Base-by-base conservation (phyloP, 371 early-diverging fungal species). In the Syncephalastrum racemosum region DNA sequence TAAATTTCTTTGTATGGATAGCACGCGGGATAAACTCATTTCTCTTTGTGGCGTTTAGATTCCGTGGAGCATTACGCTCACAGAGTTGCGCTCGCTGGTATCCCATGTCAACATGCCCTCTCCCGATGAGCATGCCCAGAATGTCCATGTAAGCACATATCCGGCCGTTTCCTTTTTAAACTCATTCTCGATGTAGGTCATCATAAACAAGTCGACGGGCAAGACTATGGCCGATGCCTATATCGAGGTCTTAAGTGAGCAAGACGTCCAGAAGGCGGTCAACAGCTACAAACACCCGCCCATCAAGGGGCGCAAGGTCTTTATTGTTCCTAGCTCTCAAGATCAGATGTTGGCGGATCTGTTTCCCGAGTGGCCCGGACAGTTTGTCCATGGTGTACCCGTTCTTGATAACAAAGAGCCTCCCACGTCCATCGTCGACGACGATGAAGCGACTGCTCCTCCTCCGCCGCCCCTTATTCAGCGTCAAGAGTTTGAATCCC, bases 351-450 rank as follows among this genome's bases (percentile, higher is more conserved):
- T 81, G 59, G 56, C 59, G 10, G 70, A 77, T 4, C 52, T 86
- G 5, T 88, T 86, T 50, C 83, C 88, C 4, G 68, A 70, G 19
- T 81, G 84, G 75, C 47, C 56, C 3, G 83, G 80, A 0, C 43
- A 63, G 14, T 81, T 79, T 53, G 23, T 50, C 0, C 19, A 64
- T 12, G 75, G 74, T 5, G 44, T 22, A 20, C 59, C 56, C 12
- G 45, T 56, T 2, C 15, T 42, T 16, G 41, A 53, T 12, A 23
- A 20, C 16, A 7, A 19, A 53, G 18, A 46, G 15, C 2, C 46
- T 19, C n/a, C 27, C 15, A n/a, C 12, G 50, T 12, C 22, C 53
- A n/a, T 42, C 16, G 41, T 16, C 18, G n/a, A 12, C 24, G 0
- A 22, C 24, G 20, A 5, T 31, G 36, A 31, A 31, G 36, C 36